Percentiles rank a stretch among this genome's conserved stretches.
phyloP scores from a whole-genome alignment of 140 eudicot species.

The Oenanthe javanica region DNA sequence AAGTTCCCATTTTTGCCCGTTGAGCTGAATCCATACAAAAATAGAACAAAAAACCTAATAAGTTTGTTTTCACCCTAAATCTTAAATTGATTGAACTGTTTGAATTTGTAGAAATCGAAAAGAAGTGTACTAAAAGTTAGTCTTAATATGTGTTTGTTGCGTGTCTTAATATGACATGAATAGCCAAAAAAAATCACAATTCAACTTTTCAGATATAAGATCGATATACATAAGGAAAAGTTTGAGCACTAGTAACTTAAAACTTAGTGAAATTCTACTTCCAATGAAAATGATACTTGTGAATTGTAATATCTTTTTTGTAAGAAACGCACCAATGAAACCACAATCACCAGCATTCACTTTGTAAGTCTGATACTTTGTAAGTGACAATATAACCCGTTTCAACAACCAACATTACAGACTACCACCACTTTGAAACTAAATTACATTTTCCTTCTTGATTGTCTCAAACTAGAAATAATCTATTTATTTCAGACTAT shows the following conservation, averaged over 20 bases:
- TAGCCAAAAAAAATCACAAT: not conserved
- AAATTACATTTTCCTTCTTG: not conserved
- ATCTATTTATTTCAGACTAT: not conserved
- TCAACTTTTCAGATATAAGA: not conserved
- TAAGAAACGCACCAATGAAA: not conserved
- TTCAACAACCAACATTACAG: not conserved
- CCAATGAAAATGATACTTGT: not conserved
- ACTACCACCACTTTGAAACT: not conserved
- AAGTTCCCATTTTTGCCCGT: constrained; percentile 12
- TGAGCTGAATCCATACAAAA: constrained; percentile 5
- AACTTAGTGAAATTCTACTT: not conserved
- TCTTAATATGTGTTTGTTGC: not conserved
- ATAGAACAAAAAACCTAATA: not conserved
- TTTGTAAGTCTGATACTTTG: not conserved
- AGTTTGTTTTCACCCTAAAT: not conserved
- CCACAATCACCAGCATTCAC: not conserved
- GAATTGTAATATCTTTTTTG: not conserved
- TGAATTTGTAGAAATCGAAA: not conserved
- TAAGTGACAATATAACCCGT: not conserved
- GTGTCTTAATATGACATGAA: not conserved
- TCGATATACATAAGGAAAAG: not conserved
- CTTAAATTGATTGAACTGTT: not conserved
- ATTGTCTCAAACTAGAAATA: not conserved
- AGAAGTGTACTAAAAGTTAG: not conserved
- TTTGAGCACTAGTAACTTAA: not conserved